Conservation (phyloP, 2,329 filamentous ascomycete species). For the Cladophialophora immunda region DNA sequence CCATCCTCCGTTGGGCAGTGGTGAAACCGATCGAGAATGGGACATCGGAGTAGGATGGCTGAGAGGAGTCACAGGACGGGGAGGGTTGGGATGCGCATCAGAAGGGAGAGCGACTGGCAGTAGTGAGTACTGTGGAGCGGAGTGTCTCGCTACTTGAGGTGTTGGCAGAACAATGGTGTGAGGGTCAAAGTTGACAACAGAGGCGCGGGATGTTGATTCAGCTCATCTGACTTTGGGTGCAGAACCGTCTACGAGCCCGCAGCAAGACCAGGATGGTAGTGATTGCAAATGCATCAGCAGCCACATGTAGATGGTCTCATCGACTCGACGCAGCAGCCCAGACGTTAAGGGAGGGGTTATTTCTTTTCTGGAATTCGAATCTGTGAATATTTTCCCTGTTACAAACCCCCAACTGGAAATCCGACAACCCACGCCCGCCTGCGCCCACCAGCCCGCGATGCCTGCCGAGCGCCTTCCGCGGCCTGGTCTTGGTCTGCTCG, state of each 20-base stretch:
- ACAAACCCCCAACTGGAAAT: not conserved
- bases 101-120: constrained; percentile 9
- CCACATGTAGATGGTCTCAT: constrained; percentile 7
- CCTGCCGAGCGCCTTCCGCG: not conserved
- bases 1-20: constrained; percentile 85
- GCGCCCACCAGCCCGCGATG: not conserved
- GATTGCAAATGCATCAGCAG: constrained; percentile 17
- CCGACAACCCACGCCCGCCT: not conserved
- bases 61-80: constrained; percentile 9
- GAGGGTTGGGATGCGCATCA: constrained; percentile 11
- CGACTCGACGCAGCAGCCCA: not conserved
- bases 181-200: not conserved
- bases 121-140: constrained; percentile 14
- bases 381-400: not conserved
- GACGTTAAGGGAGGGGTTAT: constrained; percentile 3
- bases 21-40: constrained; percentile 86
- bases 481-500: not conserved
- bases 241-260: constrained; percentile 10
- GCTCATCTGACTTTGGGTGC: constrained; percentile 5
- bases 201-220: constrained; percentile 1
- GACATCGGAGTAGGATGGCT: constrained; percentile 72
- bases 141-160: not conserved
- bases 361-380: constrained; percentile 7
- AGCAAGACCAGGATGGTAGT: not conserved
- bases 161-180: constrained; percentile 7